These are phyloP conservation scores for Phaeosphaeria sp. DNA, from an alignment of 2,329 filamentous ascomycete genomes.

Conservation along the genomic window DNA sequence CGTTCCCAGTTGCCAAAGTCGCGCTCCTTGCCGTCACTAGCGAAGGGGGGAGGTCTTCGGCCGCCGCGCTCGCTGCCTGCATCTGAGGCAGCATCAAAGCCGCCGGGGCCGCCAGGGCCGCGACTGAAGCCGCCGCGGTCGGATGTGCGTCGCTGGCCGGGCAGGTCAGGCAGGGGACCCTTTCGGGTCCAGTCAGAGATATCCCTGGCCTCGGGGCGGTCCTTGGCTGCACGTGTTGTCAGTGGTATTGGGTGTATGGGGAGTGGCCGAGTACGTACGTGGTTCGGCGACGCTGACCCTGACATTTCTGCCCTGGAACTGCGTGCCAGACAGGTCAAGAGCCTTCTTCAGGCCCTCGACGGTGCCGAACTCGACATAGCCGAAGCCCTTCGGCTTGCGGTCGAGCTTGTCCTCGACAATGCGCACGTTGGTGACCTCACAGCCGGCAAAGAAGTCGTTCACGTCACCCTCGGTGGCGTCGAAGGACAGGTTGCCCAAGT, in stretches of 20 bases:
- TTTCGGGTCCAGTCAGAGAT: constrained; percentile 92
- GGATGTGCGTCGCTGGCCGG: constrained; percentile 62
- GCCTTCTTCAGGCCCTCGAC: constrained; percentile 92
- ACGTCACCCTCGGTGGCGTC: constrained; percentile 86
- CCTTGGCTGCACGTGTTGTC: constrained; percentile 71
- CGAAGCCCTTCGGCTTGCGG: constrained; percentile 94
- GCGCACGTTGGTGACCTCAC: constrained; percentile 86
- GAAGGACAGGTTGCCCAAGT: constrained; percentile 96
- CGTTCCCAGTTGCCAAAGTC: constrained; percentile 94
- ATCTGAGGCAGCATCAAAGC: constrained; percentile 60
- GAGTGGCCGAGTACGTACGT: constrained; percentile 67
- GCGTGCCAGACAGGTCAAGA: constrained; percentile 78
- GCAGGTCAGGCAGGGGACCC: constrained; percentile 81
- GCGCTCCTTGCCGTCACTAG: constrained; percentile 75
- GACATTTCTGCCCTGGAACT: constrained; percentile 87
- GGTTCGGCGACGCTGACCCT: constrained; percentile 96
- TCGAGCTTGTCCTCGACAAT: constrained; percentile 97
- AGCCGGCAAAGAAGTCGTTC: constrained; percentile 82
- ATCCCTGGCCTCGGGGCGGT: constrained; percentile 80
- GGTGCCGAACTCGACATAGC: constrained; percentile 91
- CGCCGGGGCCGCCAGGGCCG: constrained; percentile 50
- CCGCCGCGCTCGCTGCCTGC: constrained; percentile 68
- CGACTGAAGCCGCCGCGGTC: constrained; percentile 53
- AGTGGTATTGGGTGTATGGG: constrained; percentile 12
- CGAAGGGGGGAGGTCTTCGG: constrained; percentile 66